Base-by-base conservation (phyloP, 768 basidiomycete species). In the Cubamyces sp. region DNA sequence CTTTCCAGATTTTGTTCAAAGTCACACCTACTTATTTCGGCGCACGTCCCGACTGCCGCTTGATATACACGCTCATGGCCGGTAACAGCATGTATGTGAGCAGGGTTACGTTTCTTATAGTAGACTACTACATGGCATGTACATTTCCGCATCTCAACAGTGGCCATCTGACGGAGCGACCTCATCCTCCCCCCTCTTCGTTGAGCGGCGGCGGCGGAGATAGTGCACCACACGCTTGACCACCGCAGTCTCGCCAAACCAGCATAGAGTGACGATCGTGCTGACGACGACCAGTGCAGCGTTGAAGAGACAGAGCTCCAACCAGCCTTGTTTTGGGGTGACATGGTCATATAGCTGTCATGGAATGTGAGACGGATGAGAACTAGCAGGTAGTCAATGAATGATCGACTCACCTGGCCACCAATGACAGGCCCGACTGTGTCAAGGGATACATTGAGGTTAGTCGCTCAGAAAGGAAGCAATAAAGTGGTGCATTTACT, bases 361-460 rank as follows among this genome's bases (percentile, higher is more conserved):
- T 39, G 5, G 37, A 14, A 12, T 3, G 26, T 7, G 18, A 11
- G 6, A 14, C 5, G 7, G n/a, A 19, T 55, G 5, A 45, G 42
- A 23, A 19, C 9, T 18, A 18, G 50, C 15, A 3, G 9, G 41
- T 23, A 40, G 18, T 18, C 19, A 5, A 55, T 40, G 37, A 21
- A 34, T 3, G 25, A 1, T 30, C 14, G 41, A 77, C 69, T 52
- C 58, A 77, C 87, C 79, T 90, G 86, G 54, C 90, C 88, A 19
- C 87, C 87, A 46, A 90, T 74, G 43, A 90, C 72, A 21, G 90
- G 90, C 0, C 90, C 90, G 62, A 88, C 88, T 90, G 60, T 8
- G 41, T 9, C 19, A 25, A 18, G 40, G 14, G 26, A n/a, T 37
- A 34, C 7, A 45, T 21, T 15, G 49, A 26, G 12, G 7, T 19